Conservation (phyloP, 2,329 filamentous ascomycete species). For the Trichoderma sp. region DNA sequence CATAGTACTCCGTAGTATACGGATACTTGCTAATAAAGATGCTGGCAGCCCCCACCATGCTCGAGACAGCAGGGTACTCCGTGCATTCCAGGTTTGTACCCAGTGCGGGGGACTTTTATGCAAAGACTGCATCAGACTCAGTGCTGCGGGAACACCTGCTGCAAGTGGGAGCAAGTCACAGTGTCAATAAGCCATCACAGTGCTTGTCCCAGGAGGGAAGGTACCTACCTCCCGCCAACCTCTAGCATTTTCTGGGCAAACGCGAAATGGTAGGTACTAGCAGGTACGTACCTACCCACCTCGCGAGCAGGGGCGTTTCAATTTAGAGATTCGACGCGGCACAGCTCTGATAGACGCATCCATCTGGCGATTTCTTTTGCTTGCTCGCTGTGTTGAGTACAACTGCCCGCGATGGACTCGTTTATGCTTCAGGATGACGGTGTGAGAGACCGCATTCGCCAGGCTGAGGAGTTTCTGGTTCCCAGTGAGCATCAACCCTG, state of each 20-base stretch:
- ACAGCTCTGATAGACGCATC: background rate
- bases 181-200: background rate
- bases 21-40: background rate
- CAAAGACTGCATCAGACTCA: no score
- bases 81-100: background rate
- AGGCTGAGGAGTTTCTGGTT: slow-evolving; percentile 90
- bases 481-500: slow-evolving; percentile 59
- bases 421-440: slow-evolving; percentile 80
- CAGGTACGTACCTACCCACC: slow-evolving; percentile 1
- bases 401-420: slow-evolving; percentile 58
- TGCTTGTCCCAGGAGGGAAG: background rate
- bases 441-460: slow-evolving; percentile 76
- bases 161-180: background rate
- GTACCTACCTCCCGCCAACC: no score
- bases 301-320: background rate
- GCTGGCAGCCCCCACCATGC: slow-evolving; percentile 5
- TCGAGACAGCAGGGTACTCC: background rate
- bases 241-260: background rate
- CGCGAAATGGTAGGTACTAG: background rate
- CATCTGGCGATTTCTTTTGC: background rate
- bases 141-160: background rate
- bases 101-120: background rate
- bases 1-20: no score
- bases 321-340: slow-evolving; percentile 1
- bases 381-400: background rate